Base-by-base conservation (phyloP, 164 flowering plant genomes). In the Macadamia integrifolia region DNA sequence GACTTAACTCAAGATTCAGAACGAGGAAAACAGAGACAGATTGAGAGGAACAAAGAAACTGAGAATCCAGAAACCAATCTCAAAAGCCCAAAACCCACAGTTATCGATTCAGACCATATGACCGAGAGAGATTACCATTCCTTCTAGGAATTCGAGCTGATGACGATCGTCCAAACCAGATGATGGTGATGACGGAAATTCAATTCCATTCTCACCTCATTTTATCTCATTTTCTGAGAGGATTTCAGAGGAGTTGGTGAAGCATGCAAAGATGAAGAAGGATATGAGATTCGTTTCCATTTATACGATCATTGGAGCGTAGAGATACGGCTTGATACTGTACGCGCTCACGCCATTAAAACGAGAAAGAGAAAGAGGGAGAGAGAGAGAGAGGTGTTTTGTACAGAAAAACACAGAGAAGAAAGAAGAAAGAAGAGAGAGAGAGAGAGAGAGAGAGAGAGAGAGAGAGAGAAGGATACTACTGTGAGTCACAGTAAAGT, bases 221-320 rank as follows among this genome's bases (percentile, higher is more conserved):
- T 61, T 58, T 23, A 61, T 32, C 30, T 42, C 65, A 60, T 72
- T 78, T 73, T 30, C 61, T 44, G 57, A 74, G 56, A 69, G 66
- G 60, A 29, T 55, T 55, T 50, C 28, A 14, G 52, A 53, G 44
- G 68, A 67, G 75, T 72, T 66, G 79, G 75, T 75, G 74, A 73
- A 61, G 68, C 82, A 79, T 72, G 82, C 79, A 76, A 69, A 76
- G 77, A 67, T 23, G 71, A 65, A 70, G 75, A 69, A 48, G 55
- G 32, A 50, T n/a, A 52, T 12, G 58, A 30, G 9, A 66, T 53
- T 61, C 66, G 66, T 60, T 53, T 60, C 13, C 69, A 64, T 62
- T 53, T 64, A 73, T 71, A 76, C 71, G 71, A 69, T 74, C 58
- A 30, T 66, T 15, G 8, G 4, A 32, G 59, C n/a, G 29, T 62